phyloP scores from a whole-genome alignment of 2,329 filamentous ascomycete species.

The Cladophialophora chaetospira region DNA sequence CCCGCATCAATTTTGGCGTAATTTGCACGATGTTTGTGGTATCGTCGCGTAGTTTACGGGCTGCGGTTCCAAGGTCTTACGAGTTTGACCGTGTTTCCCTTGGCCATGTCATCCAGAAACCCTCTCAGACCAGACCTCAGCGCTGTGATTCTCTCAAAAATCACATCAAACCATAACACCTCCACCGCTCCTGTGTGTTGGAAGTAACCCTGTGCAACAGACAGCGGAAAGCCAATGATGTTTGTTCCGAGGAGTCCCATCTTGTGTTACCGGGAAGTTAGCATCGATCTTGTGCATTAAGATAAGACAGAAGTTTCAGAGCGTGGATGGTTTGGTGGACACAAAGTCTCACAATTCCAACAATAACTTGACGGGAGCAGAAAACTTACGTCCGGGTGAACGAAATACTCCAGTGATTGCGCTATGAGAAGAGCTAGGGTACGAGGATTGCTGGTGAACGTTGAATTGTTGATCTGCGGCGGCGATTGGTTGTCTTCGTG shows the following conservation, averaged over 20 bases:
- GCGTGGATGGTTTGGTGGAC: too few relatives aligned
- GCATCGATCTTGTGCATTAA: too few relatives aligned
- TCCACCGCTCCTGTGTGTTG: constrained; percentile 14
- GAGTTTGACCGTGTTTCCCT: background rate
- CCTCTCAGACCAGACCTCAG: constrained; percentile 49
- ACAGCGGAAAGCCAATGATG: constrained; percentile 19
- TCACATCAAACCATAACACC: constrained; percentile 17
- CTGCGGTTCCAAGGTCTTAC: background rate
- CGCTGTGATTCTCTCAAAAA: constrained; percentile 11
- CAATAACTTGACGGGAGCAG: too few relatives aligned
- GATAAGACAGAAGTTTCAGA: too few relatives aligned
- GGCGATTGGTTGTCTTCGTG: too few relatives aligned
- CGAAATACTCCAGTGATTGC: constrained; percentile 26
- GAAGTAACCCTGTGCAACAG: constrained; percentile 16
- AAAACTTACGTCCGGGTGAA: constrained; percentile 26
- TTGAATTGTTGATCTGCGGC: background rate
- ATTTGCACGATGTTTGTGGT: too few relatives aligned
- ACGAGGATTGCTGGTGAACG: background rate
- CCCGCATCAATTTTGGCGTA: too few relatives aligned
- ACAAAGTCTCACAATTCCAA: too few relatives aligned
- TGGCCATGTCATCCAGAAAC: constrained; percentile 45
- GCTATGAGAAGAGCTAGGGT: constrained; percentile 18
- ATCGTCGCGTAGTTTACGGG: too few relatives aligned
- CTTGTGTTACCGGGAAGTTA: too few relatives aligned
- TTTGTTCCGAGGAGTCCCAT: constrained; percentile 16